These are phyloP conservation scores for Mimosa pudica DNA, from an alignment of 306 rosid genomes.

Conservation along the genomic window DNA sequence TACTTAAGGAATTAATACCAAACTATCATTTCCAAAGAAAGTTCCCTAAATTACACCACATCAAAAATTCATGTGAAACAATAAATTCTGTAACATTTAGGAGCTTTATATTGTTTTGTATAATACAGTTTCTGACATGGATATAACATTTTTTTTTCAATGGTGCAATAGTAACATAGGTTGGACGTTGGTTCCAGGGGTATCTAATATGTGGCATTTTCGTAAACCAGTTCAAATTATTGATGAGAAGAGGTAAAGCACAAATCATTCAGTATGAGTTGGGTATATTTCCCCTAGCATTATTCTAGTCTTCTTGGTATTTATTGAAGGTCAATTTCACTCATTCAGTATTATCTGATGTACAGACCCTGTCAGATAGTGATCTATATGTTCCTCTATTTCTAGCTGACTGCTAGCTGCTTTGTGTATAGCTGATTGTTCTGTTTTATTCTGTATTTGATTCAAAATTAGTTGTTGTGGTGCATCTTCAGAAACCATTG, in stretches of 20 bases:
- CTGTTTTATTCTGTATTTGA: background rate
- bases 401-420: background rate
- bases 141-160: background rate
- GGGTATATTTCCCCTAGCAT: background rate
- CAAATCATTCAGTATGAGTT: conserved; percentile 5
- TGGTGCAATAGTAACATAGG: background rate
- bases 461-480: background rate
- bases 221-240: background rate
- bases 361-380: background rate
- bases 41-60: conserved; percentile 14
- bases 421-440: background rate
- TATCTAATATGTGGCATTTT: background rate
- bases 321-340: background rate
- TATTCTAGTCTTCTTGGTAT: background rate
- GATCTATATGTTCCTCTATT: background rate
- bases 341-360: conserved; percentile 3
- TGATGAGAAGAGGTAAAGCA: background rate
- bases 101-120: background rate
- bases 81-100: conserved; percentile 16
- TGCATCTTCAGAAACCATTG: background rate
- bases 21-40: conserved; percentile 17
- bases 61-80: conserved; percentile 19
- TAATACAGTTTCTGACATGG: background rate
- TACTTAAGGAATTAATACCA: conserved; percentile 12
- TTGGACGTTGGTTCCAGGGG: background rate